Evolutionary conservation across 2,329 filamentous ascomycete genomes (phyloP).

Genomic region (Coleophoma cylindrospora): DNA sequence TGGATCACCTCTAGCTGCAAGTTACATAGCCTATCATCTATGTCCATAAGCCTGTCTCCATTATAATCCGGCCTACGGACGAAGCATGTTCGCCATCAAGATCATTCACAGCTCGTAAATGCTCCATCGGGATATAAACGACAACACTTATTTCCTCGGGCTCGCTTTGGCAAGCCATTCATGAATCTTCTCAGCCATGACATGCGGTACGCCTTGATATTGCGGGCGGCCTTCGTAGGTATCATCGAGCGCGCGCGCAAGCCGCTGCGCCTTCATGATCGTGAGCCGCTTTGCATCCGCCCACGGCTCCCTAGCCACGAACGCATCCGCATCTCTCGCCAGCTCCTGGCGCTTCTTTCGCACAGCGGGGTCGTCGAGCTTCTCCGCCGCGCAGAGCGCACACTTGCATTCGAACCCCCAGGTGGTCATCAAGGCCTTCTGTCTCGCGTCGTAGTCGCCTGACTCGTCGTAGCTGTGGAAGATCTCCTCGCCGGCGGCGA

Average conservation of each 20-base stretch:
- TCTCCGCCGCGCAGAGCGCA: slow-evolving; percentile 9
- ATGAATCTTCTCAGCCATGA: background rate
- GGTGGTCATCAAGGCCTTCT: slow-evolving; percentile 20
- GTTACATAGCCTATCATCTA: too few relatives aligned
- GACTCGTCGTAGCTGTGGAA: slow-evolving; percentile 32
- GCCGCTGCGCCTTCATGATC: background rate
- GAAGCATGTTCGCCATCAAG: background rate
- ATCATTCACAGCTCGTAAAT: background rate
- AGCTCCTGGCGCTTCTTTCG: slow-evolving; percentile 15
- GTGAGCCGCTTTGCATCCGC: slow-evolving; percentile 11
- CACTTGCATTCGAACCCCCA: slow-evolving; percentile 41
- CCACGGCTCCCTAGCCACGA: slow-evolving; percentile 8
- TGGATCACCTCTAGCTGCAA: too few relatives aligned
- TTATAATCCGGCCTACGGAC: background rate
- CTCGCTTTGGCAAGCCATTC: background rate
- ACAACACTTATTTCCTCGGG: background rate
- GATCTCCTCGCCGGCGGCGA: slow-evolving; percentile 41
- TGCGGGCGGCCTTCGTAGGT: background rate
- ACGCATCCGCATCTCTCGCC: slow-evolving; percentile 15
- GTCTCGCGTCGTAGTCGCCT: slow-evolving; percentile 14
- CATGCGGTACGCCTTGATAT: background rate
- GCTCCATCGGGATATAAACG: background rate
- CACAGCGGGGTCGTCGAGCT: slow-evolving; percentile 11
- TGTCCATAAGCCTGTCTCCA: too few relatives aligned
- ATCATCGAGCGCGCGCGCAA: background rate